These are phyloP conservation scores for Aaosphaeria arxii DNA, from an alignment of 2,329 filamentous ascomycete species.

Conservation along the genomic window DNA sequence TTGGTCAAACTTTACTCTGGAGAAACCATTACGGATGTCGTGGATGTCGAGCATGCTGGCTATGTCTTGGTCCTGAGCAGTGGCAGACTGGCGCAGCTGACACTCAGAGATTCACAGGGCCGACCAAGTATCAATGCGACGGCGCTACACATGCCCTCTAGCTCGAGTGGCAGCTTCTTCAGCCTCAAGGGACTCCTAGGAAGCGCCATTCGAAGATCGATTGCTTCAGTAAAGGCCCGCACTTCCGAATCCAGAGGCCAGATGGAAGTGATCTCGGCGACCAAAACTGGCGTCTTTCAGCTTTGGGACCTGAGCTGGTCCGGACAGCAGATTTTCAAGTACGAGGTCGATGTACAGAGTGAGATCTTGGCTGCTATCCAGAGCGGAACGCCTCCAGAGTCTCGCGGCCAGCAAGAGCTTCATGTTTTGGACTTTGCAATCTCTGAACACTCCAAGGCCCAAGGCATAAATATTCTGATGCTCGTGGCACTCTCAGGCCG, in stretches of 20 bases:
- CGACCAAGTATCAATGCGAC: conserved; percentile 76
- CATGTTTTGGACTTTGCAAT: conserved; percentile 80
- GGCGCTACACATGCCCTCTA: conserved; percentile 62
- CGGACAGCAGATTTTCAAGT: conserved; percentile 73
- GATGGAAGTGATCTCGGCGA: conserved; percentile 77
- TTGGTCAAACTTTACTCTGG: conserved; percentile 72
- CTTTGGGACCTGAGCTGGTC: conserved; percentile 88
- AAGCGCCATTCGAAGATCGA: conserved; percentile 68
- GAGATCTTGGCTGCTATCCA: conserved; percentile 62
- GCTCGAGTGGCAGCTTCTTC: conserved; percentile 68
- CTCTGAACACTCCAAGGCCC: conserved; percentile 43
- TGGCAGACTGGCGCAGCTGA: conserved; percentile 83
- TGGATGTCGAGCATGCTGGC: conserved; percentile 82
- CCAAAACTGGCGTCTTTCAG: conserved; percentile 73
- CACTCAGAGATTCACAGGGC: conserved; percentile 80
- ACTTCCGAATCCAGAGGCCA: conserved; percentile 72
- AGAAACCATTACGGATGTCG: conserved; percentile 73
- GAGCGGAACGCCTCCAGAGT: conserved; percentile 47
- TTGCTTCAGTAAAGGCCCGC: conserved; percentile 76
- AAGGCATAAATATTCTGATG: conserved; percentile 21
- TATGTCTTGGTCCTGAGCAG: conserved; percentile 83
- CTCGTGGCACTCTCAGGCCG: conserved; percentile 31
- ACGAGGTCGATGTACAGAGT: conserved; percentile 68
- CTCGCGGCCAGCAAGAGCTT: conserved; percentile 56
- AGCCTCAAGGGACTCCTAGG: conserved; percentile 76